phyloP scores from a whole-genome alignment of 2,329 filamentous ascomycete genomes.

The Bertia moriformis region DNA sequence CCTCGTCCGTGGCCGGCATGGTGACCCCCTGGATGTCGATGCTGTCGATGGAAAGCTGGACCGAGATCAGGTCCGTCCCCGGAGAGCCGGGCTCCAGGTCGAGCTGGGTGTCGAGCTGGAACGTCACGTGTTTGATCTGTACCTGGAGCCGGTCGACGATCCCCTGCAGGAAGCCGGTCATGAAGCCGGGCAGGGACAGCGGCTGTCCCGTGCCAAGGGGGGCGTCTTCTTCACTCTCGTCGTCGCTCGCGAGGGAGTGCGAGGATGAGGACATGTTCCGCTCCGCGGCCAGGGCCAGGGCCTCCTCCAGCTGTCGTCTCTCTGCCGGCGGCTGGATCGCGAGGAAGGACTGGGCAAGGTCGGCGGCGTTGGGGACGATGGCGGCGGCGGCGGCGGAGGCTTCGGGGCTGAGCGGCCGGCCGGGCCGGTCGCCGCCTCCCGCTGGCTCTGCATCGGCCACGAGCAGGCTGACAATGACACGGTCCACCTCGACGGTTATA shows the following conservation, averaged over 20 bases:
- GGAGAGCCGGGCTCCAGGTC: constrained; percentile 30
- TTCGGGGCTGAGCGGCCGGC: neutral
- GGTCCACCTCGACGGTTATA: constrained; percentile 69
- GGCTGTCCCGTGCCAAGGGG: constrained; percentile 55
- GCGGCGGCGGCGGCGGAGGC: constrained; percentile 9
- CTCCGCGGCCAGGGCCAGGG: no score
- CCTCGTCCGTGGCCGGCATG: constrained; percentile 16
- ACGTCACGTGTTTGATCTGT: constrained; percentile 45
- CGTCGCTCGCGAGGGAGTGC: constrained; percentile 40
- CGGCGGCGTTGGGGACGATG: constrained; percentile 53
- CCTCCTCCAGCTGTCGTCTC: constrained; percentile 53
- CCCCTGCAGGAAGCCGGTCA: constrained; percentile 60
- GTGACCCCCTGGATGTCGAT: constrained; percentile 57
- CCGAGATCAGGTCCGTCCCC: constrained; percentile 38
- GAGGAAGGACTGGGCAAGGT: constrained; percentile 68
- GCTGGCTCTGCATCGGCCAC: no score
- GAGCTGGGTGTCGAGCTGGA: constrained; percentile 50
- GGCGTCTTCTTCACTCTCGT: constrained; percentile 45
- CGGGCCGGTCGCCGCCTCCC: constrained; percentile 9
- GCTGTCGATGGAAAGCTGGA: constrained; percentile 49
- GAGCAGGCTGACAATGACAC: constrained; percentile 57
- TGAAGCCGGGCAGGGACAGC: constrained; percentile 53
- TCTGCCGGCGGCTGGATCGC: constrained; percentile 54
- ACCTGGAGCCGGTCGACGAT: constrained; percentile 60
- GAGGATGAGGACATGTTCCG: no score